phyloP scores from a whole-genome alignment of 305 asterid genomes.

The Fraxinus ornus region DNA sequence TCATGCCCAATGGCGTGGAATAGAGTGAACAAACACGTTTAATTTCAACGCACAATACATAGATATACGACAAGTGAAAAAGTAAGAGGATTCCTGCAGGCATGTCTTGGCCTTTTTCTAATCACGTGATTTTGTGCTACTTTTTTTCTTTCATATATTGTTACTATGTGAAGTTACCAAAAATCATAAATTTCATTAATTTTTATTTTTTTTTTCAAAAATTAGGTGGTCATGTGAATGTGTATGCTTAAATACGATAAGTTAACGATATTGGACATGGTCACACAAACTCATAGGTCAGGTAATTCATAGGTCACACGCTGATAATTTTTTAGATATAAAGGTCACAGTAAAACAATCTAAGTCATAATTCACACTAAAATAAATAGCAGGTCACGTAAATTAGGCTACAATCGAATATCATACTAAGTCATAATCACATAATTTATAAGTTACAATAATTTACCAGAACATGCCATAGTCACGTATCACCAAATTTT shows the following conservation, averaged over 20 bases:
- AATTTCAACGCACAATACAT: slow-evolving; percentile 17
- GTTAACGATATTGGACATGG: background rate
- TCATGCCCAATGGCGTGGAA: slow-evolving; percentile 69
- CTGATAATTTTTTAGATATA: no score
- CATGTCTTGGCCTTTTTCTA: slow-evolving; percentile 17
- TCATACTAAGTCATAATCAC: background rate
- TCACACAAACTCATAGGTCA: background rate
- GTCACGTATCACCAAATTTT: no score
- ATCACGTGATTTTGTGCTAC: slow-evolving; percentile 3
- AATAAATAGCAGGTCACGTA: background rate
- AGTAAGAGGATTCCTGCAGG: slow-evolving; percentile 30
- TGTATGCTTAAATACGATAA: no score
- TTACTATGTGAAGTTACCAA: no score
- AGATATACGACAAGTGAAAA: slow-evolving; percentile 20
- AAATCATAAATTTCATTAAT: no score
- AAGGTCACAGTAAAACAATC: background rate
- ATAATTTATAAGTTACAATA: background rate
- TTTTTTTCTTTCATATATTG: background rate
- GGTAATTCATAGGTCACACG: no score
- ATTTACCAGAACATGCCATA: no score
- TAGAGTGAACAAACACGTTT: slow-evolving; percentile 46
- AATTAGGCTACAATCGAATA: background rate
- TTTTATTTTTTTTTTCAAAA: background rate
- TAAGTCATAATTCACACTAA: no score
- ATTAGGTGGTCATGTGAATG: background rate